Conservation (phyloP, 768 basidiomycete species). For the Agrocybe pediades region DNA sequence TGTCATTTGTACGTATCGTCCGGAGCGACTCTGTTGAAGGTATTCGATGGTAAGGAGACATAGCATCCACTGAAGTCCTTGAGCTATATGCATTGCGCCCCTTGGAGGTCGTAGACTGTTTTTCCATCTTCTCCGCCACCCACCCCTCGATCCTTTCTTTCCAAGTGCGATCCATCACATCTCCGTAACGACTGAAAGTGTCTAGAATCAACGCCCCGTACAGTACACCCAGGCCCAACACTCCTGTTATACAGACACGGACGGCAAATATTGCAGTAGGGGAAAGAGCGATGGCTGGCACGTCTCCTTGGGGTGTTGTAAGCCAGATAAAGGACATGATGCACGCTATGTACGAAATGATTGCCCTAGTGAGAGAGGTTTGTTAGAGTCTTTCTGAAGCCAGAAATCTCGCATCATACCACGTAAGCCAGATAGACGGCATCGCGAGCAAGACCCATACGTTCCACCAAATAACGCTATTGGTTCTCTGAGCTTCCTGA, state of each 20-base stretch:
- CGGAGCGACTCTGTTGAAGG: too few species aligned
- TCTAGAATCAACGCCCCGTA: conserved; percentile 53
- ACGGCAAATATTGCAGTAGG: conserved; percentile 27
- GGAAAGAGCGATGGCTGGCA: neutral
- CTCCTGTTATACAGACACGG: conserved; percentile 45
- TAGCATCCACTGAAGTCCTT: neutral
- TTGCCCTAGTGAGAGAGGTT: conserved; percentile 19
- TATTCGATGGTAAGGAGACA: neutral
- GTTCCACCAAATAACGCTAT: conserved; percentile 44
- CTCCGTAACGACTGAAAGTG: conserved; percentile 57
- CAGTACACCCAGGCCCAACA: conserved; percentile 51
- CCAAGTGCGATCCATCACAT: conserved; percentile 37
- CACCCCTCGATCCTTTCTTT: conserved; percentile 26
- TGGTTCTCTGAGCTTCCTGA: conserved; percentile 46
- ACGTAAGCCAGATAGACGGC: conserved; percentile 63
- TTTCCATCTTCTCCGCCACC: conserved; percentile 5
- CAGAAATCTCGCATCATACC: conserved; percentile 31
- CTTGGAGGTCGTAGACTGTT: neutral
- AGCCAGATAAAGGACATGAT: conserved; percentile 31
- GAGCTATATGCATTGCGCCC: neutral
- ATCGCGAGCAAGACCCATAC: conserved; percentile 65
- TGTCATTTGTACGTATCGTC: too few species aligned
- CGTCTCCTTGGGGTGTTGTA: conserved; percentile 8
- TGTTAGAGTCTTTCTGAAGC: neutral
- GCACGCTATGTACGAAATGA: conserved; percentile 24